phyloP scores from a whole-genome alignment of 768 basidiomycete species.

The Brasilioporus rufonigricans region DNA sequence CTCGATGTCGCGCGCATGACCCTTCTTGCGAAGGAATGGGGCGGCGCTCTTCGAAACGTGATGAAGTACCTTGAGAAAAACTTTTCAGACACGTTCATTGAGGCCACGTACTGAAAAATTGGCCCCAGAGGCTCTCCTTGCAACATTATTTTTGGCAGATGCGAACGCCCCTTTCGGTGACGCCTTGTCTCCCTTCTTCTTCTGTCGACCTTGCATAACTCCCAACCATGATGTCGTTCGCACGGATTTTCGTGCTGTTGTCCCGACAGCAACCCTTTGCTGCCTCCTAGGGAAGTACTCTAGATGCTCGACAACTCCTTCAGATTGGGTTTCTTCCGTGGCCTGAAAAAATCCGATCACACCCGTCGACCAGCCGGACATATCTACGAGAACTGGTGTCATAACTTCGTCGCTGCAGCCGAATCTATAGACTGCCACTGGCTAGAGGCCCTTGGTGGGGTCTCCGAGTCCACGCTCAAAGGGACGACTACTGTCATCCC shows the following conservation, averaged over 20 bases:
- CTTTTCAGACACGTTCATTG: not conserved
- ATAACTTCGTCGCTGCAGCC: not conserved
- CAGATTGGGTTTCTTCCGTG: not conserved
- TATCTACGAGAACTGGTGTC: not conserved
- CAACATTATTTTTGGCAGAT: too few relatives aligned
- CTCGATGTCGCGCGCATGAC: not conserved
- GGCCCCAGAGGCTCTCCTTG: too few relatives aligned
- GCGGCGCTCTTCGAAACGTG: not conserved
- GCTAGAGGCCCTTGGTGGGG: not conserved
- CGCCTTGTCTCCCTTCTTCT: too few relatives aligned
- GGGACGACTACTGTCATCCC: too few relatives aligned
- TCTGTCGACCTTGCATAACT: not conserved
- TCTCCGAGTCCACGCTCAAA: too few relatives aligned
- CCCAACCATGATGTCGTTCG: not conserved
- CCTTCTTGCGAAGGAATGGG: not conserved
- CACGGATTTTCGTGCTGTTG: not conserved
- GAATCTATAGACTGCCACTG: not conserved
- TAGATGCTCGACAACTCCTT: not conserved
- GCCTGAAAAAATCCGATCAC: too few relatives aligned
- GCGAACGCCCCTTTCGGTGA: too few relatives aligned
- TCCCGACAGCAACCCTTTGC: not conserved
- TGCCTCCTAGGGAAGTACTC: not conserved
- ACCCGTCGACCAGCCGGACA: not conserved
- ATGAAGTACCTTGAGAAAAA: not conserved
- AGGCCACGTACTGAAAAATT: rapidly evolving